Evolutionary conservation across 2,329 filamentous ascomycete genomes (phyloP).

Genomic region (Akanthomyces uredinophilus): DNA sequence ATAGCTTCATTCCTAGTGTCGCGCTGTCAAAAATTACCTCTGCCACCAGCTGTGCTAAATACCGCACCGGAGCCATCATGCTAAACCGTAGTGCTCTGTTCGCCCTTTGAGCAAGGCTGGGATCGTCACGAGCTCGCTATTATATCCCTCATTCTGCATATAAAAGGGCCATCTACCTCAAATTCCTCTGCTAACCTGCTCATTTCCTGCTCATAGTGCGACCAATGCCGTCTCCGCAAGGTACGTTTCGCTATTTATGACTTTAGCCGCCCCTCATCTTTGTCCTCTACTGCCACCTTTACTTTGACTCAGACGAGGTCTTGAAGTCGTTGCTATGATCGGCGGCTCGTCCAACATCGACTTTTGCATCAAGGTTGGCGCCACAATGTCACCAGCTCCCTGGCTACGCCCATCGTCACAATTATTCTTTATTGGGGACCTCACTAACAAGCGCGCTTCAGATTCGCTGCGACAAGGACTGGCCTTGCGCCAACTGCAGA

Average conservation of each 20-base stretch:
- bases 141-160: conserved; percentile 7
- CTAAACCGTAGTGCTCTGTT: not conserved
- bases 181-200: conserved; percentile 15
- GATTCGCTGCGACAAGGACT: conserved; percentile 56
- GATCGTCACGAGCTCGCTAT: not conserved
- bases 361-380: conserved; percentile 8
- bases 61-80: not conserved
- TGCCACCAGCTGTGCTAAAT: not conserved
- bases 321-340: not conserved
- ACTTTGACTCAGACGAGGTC: not conserved
- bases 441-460: conserved; percentile 24
- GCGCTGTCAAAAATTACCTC: not conserved
- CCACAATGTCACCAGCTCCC: not conserved
- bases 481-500: conserved; percentile 53
- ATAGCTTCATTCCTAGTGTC: not conserved
- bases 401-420: not conserved
- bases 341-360: not conserved
- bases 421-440: not conserved
- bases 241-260: conserved; percentile 17
- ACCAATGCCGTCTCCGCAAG: conserved; percentile 27
- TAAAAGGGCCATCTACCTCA: not conserved
- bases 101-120: not conserved
- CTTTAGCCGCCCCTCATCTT: not conserved
- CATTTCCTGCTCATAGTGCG: conserved; percentile 24
- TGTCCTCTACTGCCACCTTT: not conserved